Evolutionary conservation across 129 eudicot genomes (phyloP).

Genomic region (Calendula officinalis): DNA sequence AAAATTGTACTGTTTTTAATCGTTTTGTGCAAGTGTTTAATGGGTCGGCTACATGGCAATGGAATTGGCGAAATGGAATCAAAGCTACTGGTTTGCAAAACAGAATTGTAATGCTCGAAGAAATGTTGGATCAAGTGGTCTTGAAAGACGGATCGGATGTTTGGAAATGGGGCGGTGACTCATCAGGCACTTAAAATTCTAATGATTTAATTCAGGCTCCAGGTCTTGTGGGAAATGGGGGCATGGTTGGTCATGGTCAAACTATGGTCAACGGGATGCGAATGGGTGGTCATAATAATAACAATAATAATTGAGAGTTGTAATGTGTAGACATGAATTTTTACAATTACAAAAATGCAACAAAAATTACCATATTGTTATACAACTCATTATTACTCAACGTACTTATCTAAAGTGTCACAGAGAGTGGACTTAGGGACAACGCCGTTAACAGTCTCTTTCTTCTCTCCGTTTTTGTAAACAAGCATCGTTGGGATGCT

Average conservation of each 20-base stretch:
- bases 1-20: no score
- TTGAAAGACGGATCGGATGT: no score
- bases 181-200: no score
- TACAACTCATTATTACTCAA: background rate
- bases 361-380: background rate
- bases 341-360: background rate
- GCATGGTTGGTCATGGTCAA: conserved; percentile 65
- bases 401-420: conserved; percentile 47
- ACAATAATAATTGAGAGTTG: conserved; percentile 44
- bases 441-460: conserved; percentile 48
- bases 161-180: no score
- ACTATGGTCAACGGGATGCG: conserved; percentile 73
- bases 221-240: conserved; percentile 38
- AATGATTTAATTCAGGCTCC: conserved; percentile 52
- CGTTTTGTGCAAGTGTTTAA: no score
- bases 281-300: conserved; percentile 40
- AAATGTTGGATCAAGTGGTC: no score
- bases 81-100: no score
- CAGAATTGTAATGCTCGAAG: no score
- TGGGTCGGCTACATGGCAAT: no score
- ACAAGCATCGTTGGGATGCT: conserved; percentile 56
- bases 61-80: no score
- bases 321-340: no score
- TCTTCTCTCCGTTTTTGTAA: conserved; percentile 59
- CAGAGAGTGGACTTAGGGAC: conserved; percentile 52